Evolutionary conservation across 208 protist species (phyloP), one percentile per base, ranked within the genome.

Genomic region (Zelonia costaricensis): DNA sequence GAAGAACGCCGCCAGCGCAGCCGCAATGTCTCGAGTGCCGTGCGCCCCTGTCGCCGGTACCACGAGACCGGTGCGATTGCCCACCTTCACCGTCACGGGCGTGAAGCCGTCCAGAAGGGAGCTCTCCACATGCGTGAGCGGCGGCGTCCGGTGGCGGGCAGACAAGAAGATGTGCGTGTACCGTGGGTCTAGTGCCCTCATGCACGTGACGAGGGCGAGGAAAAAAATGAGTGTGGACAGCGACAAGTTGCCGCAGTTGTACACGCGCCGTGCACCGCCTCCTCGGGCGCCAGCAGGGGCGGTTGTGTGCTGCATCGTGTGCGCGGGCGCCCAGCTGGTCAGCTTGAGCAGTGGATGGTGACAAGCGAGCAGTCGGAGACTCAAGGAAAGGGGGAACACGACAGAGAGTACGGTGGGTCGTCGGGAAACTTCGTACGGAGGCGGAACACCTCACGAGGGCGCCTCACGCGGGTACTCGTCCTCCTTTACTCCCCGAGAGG

Each of bases 161-260:
- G 65, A 58, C 16, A 76, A 51, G 0, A 76, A 35, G 20, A 44
- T 20, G 13, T 54, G 28, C 5, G 52, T 63, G 23, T 18, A 46
- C 13, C 23, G 3, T 3, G 70, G 70, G 23, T 69, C 53, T 12
- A 70, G 45, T 4, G 59, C 43, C 18, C 49, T 30, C 13, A 66
- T 53, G 8, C 62, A 62, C 0, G 66, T 25, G 0, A 63, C 28
- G 9, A 76, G 25, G 2, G 62, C 53, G 5, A 55, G 10, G 15
- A 65, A 25, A 20, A 76, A 59, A 1, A 63, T 60, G 9, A 53
- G 18, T 1, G 54, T 7, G 6, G 57, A 76, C 28, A 76, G 44
- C 3, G 45, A 39, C 1, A 49, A 55, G 22, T 76, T 76, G 38
- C 70, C 70, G 2, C 25, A 0, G 46, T 70, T 58, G 6, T 58